Evolutionary conservation across 163 green algal genomes (phyloP).

Genomic region (Scenedesmus sp.): DNA sequence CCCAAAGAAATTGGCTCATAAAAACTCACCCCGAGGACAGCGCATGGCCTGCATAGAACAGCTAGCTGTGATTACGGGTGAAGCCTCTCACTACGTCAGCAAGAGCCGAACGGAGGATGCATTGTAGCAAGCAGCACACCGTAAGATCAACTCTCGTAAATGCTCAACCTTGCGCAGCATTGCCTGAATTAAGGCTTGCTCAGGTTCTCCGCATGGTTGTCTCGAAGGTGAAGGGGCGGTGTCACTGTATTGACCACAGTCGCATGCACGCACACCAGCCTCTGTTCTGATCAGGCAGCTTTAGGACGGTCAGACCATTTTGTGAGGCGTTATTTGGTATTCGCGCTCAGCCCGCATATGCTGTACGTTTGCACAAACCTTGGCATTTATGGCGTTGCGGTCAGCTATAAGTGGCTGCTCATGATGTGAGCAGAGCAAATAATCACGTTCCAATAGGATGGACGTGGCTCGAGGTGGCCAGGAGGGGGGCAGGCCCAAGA

Average conservation of each 20-base stretch:
- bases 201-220: not conserved
- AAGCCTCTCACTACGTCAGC: slow-evolving; percentile 6
- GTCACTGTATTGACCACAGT: not conserved
- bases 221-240: not conserved
- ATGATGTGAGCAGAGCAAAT: not conserved
- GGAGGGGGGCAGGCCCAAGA: slow-evolving; percentile 39
- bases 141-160: not conserved
- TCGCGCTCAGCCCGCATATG: not conserved
- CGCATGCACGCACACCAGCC: not conserved
- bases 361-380: not conserved
- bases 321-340: no score
- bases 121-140: not conserved
- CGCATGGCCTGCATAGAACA: not conserved
- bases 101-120: not conserved
- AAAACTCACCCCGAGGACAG: not conserved
- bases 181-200: not conserved
- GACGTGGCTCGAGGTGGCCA: slow-evolving; percentile 2
- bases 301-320: no score
- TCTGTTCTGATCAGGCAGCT: no score
- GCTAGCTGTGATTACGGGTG: not conserved
- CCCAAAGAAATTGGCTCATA: not conserved
- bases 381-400: not conserved
- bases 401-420: not conserved
- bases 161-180: not conserved
- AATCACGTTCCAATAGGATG: not conserved